Percentiles rank a stretch among this genome's conserved stretches.
phyloP scores from a whole-genome alignment of 139 green algal species.

The Tetradesmus lagerheimii region DNA sequence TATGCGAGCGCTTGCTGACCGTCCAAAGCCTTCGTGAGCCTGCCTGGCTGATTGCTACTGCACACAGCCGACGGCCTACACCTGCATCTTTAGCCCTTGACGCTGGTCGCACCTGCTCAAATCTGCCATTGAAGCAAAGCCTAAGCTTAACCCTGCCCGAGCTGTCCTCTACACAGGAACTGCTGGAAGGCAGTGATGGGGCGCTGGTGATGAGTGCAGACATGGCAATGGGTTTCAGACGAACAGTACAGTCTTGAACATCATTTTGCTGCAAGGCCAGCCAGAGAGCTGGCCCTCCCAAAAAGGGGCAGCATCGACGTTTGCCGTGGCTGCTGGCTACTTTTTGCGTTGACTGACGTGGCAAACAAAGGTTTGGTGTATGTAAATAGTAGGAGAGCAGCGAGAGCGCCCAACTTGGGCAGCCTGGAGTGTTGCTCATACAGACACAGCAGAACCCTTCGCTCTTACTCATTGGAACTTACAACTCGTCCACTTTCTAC shows the following conservation, averaged over 20 bases:
- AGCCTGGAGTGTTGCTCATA: not conserved
- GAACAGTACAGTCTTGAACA: not conserved
- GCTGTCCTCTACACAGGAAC: not conserved
- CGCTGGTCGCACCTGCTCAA: constrained; percentile 47
- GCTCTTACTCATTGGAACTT: not conserved
- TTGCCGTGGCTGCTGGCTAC: not conserved
- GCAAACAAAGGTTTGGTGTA: not conserved
- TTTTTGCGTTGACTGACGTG: constrained; percentile 26
- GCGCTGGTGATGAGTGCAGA: not conserved
- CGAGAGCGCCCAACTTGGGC: not conserved
- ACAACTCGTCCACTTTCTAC: no score
- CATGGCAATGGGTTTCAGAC: not conserved
- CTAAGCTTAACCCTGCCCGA: constrained; percentile 50
- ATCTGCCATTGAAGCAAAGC: constrained; percentile 52
- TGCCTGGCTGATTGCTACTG: not conserved
- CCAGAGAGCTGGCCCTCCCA: not conserved
- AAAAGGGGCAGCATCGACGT: not conserved
- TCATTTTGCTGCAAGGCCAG: not conserved
- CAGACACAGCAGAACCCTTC: not conserved
- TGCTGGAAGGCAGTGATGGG: not conserved
- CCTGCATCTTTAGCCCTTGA: not conserved
- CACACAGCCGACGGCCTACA: not conserved
- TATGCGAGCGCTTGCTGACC: not conserved
- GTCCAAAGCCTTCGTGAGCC: not conserved
- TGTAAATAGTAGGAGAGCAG: not conserved